Base-by-base conservation (phyloP, 2,329 filamentous ascomycete genomes). In the Cadophora luteo-olivacea region DNA sequence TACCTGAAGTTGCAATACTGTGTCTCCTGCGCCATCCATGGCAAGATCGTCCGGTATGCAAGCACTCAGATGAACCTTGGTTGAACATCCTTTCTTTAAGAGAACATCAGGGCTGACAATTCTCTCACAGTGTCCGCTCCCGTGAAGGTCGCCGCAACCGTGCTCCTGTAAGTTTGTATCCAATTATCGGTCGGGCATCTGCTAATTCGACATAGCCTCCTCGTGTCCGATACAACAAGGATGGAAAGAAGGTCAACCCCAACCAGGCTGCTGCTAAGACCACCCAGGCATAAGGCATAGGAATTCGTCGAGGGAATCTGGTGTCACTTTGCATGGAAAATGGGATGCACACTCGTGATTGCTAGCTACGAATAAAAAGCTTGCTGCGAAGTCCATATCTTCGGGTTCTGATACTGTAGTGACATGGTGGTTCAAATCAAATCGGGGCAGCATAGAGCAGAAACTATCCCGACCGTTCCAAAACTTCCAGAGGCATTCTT, bases 1-100 rank as follows among this genome's bases (percentile, higher is more conserved):
- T 99, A 99, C 93, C 89, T 99, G 87, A 99, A 99, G 92, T 92
- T 99, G 84, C 96, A 99, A 89, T 99, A 99, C 93, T 99, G 96
- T 85, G 96, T 99, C 82, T 98, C 95, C 85, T 99, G 96, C 87
- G 96, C 96, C 82, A 99, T 99, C 78, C 96, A 99, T 90, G 96
- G 96, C 90, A 99, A 99, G 92, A 99, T 99, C 85, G 97, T 99
- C 86, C 95, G 96, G 95, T 98, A 96, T 85, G 94, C 83, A 83
- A 65, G 69, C 72, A 80, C 84, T 84, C 80, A 84, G 84, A 86
- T 82, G 86, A 88, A 80, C 86, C 86, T 88, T 88, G 86, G 85
- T 83, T 80, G 84, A 84, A 83, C 81, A 79, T 78, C 74, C 69
- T 70, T 71, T 73, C 73, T 69, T 71, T 52, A 75, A 78, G 83